Evolutionary conservation across 1,284 basidiomycete genomes (phyloP), one percentile per base, ranked within the genome.

Genomic region (Vanrija sp.): DNA sequence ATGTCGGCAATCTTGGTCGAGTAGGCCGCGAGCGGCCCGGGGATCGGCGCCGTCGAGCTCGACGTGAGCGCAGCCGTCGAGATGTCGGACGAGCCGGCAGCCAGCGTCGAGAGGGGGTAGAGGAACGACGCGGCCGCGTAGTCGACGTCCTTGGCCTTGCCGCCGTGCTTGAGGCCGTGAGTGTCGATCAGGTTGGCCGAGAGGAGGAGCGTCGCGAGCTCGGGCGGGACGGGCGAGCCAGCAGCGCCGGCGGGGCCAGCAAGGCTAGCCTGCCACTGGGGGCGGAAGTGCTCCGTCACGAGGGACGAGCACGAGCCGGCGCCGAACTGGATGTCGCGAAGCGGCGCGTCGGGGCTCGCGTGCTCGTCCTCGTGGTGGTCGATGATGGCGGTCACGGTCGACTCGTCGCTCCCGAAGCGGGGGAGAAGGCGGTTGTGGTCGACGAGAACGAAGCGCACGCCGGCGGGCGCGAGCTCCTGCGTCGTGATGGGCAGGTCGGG

Each of bases 281-380:
- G 61, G 56, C 65, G 64, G 64, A 85, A 83, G 49, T 84, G 68
- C 18, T 73, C 68, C 1, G 86, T 79, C 41, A 96, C 82, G 37
- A 89, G 84, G 0, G 91, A 91, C 0, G 88, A 75, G 65, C 87
- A 89, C 59, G 87, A 90, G 3, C 93, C 93, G 0, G 84, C 83
- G 4, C 75, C 75, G 4, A 71, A 64, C 41, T 75, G 71, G 52
- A 96, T 80, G 48, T 84, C 74, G 18, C 92, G 82, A 3, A 87
- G 85, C 10, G 79, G 70, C 0, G 90, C 89, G 35, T 65, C 53
- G 6, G 68, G 68, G 69, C 95, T 83, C 3, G 81, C 76, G 0
- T 81, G 80, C 64, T 91, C 90, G 74, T 98, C 93, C 41, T 82
- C 85, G 72, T 98, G 94, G 70, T 98, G 95, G 72, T 98, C 95